Percentiles rank a stretch among this genome's conserved stretches.
These are phyloP conservation scores for Aspergillus ibericus DNA, from an alignment of 2,329 filamentous ascomycete genomes.

Conservation along the genomic window DNA sequence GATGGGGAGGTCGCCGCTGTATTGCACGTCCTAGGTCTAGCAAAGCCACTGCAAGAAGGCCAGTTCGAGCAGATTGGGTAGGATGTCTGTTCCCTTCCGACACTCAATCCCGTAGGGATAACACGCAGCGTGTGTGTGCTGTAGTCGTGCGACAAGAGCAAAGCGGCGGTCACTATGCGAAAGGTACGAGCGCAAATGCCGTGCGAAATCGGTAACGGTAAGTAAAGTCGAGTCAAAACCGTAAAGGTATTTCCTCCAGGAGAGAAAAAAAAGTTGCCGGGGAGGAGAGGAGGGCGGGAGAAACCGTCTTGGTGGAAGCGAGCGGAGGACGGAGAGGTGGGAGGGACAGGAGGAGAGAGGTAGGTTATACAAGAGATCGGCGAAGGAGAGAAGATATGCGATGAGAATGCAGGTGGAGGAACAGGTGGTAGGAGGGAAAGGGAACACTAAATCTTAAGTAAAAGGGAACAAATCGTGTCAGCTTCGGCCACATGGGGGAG, in stretches of 20 bases:
- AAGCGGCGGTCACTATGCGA: not conserved
- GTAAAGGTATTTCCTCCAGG: not conserved
- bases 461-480: constrained; percentile 6
- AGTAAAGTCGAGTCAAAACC: not conserved
- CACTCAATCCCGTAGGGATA: not conserved
- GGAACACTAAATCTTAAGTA: constrained; percentile 7
- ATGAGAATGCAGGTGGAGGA: not conserved
- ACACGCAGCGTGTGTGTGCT: not conserved
- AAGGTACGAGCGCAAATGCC: not conserved
- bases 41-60: too few species aligned
- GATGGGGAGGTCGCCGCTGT: not conserved
- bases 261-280: not conserved
- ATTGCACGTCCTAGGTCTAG: too few species aligned
- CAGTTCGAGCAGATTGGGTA: not conserved
- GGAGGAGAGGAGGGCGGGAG: not conserved
- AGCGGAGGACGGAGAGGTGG: constrained; percentile 3
- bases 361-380: not conserved
- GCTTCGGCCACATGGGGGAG: constrained; percentile 4
- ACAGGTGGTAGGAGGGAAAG: not conserved
- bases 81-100: not conserved
- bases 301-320: constrained; percentile 4
- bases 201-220: too few species aligned
- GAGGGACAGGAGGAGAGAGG: constrained; percentile 3
- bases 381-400: not conserved
- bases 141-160: not conserved